A percentile compares a stretch with the other conserved stretches of the same genome.
phyloP scores from a whole-genome alignment of 2,329 filamentous ascomycete genomes.

The Calcarisporium arbuscula region DNA sequence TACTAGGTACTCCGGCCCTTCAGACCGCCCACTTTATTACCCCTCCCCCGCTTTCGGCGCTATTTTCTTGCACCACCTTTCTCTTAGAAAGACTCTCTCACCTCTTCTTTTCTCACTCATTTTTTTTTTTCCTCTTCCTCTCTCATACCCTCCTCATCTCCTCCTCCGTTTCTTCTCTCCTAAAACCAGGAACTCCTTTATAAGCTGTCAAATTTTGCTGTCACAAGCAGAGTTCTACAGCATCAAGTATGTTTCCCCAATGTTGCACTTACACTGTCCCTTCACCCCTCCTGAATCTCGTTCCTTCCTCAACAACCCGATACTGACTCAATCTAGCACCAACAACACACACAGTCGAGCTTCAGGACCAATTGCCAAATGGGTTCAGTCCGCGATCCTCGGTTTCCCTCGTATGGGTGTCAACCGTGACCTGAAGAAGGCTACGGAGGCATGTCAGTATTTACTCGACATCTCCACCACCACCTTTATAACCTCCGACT shows the following conservation, averaged over 20 bases:
- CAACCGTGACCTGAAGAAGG: conserved; percentile 99
- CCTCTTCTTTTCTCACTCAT: conserved; percentile 14
- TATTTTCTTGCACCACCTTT: conserved; percentile 15
- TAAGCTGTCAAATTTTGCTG: no score
- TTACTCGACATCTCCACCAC: conserved; percentile 24
- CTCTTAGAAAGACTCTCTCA: conserved; percentile 11
- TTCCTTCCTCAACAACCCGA: no score
- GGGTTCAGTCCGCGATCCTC: conserved; percentile 72
- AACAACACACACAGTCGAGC: no score
- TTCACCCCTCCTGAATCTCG: no score
- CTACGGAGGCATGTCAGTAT: conserved; percentile 81
- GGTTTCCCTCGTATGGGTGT: conserved; percentile 99
- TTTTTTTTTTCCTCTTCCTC: conserved; percentile 11
- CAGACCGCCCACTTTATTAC: conserved; percentile 16
- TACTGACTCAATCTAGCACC: no score
- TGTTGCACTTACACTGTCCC: no score
- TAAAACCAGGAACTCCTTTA: no score
- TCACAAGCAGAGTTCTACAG: no score
- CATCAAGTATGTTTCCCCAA: no score
- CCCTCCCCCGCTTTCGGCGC: conserved; percentile 30
- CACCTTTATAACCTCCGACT: conserved; percentile 13
- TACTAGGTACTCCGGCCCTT: neutral
- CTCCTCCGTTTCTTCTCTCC: conserved; percentile 12
- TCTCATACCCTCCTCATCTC: conserved; percentile 15
- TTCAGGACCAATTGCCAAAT: conserved; percentile 34